A percentile compares a stretch with the other conserved stretches of the same genome.
These are phyloP conservation scores for Epichloe hybrida DNA, from an alignment of 2,329 filamentous ascomycete species.

Conservation along the genomic window DNA sequence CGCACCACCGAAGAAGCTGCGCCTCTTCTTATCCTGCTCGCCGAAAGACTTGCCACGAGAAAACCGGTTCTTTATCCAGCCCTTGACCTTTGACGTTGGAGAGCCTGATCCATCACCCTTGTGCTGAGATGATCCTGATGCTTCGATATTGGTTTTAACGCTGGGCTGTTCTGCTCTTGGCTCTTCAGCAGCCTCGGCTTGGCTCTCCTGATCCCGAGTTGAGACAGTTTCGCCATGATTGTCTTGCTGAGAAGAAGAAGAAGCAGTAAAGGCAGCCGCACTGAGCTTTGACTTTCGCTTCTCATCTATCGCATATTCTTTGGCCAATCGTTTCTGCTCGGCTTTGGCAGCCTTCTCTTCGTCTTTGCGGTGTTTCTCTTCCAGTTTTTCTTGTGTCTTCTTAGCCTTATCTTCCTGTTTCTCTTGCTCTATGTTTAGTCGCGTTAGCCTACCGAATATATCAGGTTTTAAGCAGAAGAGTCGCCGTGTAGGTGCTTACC, in stretches of 20 bases:
- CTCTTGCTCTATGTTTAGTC: conserved; percentile 26
- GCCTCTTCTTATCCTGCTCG: conserved; percentile 22
- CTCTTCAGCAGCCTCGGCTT: background rate
- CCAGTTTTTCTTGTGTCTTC: conserved; percentile 9
- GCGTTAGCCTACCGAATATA: conserved; percentile 6
- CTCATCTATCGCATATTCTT: conserved; percentile 18
- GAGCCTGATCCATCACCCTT: conserved; percentile 13
- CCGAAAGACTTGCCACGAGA: conserved; percentile 27
- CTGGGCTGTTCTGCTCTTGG: background rate
- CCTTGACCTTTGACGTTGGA: conserved; percentile 31
- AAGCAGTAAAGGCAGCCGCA: conserved; percentile 5
- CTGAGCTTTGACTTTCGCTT: conserved; percentile 31
- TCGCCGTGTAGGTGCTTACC: conserved; percentile 30
- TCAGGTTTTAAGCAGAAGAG: no score
- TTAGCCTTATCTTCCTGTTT: conserved; percentile 24
- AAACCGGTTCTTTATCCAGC: conserved; percentile 43
- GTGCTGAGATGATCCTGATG: conserved; percentile 5
- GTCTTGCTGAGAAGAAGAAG: background rate
- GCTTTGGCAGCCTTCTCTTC: conserved; percentile 36
- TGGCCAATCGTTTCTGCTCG: conserved; percentile 33
- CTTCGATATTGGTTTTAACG: background rate
- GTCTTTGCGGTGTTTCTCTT: conserved; percentile 10
- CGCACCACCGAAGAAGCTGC: conserved; percentile 37
- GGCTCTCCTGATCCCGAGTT: conserved; percentile 6
- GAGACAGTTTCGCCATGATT: conserved; percentile 6